Conservation (phyloP, 768 basidiomycete species). For the Brasilioporus rufonigricans region DNA sequence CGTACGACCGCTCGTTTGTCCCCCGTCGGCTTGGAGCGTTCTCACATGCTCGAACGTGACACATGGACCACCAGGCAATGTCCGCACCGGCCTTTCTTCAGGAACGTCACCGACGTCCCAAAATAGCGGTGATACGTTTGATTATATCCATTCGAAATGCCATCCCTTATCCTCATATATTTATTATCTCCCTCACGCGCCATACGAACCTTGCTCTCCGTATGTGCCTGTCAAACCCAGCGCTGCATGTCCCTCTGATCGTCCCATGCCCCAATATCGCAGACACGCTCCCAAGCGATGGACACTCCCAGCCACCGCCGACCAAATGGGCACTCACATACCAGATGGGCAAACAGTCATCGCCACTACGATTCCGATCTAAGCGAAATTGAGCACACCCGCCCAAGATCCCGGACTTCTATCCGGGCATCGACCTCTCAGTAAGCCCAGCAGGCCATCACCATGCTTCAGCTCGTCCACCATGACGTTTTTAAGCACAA, state of each 20-base stretch:
- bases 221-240: too few relatives aligned
- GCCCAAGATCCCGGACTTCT: slow-evolving; percentile 10
- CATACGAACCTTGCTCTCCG: too few relatives aligned
- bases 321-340: slow-evolving; percentile 7
- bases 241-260: neutral
- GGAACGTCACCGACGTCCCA: slow-evolving; percentile 14
- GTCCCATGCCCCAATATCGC: neutral
- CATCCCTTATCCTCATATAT: slow-evolving; percentile 13
- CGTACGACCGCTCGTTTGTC: too few relatives aligned
- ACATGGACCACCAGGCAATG: too few relatives aligned
- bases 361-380: slow-evolving; percentile 29
- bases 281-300: neutral
- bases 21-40: neutral
- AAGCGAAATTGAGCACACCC: slow-evolving; percentile 28
- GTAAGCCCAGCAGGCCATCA: neutral
- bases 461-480: neutral
- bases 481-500: neutral
- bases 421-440: slow-evolving; percentile 4
- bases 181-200: neutral
- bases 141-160: neutral
- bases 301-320: neutral
- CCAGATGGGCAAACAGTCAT: slow-evolving; percentile 19
- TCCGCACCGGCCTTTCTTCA: slow-evolving; percentile 13
- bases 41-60: slow-evolving; percentile 15
- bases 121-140: slow-evolving; percentile 18